Percentiles rank a stretch among this genome's conserved stretches.
Evolutionary conservation across 2,329 filamentous ascomycete genomes (phyloP).

Genomic region (Xylariomycetidae sp.): DNA sequence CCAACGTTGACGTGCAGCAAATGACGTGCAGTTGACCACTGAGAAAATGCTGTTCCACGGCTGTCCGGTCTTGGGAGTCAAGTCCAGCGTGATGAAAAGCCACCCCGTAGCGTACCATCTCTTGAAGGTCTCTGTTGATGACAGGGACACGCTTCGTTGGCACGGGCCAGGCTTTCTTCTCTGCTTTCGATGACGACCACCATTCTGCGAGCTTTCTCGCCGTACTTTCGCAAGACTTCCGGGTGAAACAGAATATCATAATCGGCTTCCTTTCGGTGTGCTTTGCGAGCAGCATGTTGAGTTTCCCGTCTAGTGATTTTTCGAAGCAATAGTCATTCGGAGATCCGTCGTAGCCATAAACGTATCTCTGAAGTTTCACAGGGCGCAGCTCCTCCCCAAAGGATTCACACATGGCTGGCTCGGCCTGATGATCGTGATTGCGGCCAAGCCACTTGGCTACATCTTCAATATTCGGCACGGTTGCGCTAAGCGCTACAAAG

Average conservation of each 20-base stretch:
- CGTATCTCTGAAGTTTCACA: conserved; percentile 70
- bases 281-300: conserved; percentile 61
- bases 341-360: conserved; percentile 63
- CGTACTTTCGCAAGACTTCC: conserved; percentile 64
- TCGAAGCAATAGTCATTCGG: conserved; percentile 76
- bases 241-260: conserved; percentile 78
- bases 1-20: conserved; percentile 81
- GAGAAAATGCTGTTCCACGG: conserved; percentile 65
- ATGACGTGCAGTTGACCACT: conserved; percentile 72
- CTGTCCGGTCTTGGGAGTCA: conserved; percentile 55
- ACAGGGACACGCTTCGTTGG: conserved; percentile 49
- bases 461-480: conserved; percentile 76
- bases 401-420: conserved; percentile 61
- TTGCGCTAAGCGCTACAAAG: conserved; percentile 78
- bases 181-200: conserved; percentile 50
- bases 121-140: conserved; percentile 55
- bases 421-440: conserved; percentile 50
- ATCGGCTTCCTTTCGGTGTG: conserved; percentile 70
- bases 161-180: conserved; percentile 58
- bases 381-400: conserved; percentile 80
- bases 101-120: conserved; percentile 51
- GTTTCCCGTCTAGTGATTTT: conserved; percentile 58
- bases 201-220: conserved; percentile 62
- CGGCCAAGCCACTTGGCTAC: conserved; percentile 76
- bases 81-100: conserved; percentile 82